Base-by-base conservation (phyloP, 2,329 filamentous ascomycete genomes). In the Trichoderma aggressivum region DNA sequence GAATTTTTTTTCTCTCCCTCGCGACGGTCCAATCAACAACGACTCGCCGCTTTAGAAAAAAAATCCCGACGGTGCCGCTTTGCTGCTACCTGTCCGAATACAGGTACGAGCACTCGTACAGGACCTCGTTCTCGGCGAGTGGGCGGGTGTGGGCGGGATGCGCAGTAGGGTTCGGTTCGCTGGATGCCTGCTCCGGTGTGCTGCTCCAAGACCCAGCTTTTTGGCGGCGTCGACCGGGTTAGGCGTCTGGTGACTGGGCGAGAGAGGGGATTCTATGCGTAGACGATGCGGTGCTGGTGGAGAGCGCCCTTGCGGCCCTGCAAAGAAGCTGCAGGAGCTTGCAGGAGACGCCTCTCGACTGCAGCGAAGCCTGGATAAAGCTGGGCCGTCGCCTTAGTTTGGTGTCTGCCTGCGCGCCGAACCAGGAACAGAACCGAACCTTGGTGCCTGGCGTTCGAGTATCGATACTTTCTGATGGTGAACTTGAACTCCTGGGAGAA, bases 301-400 rank as follows among this genome's bases (percentile, higher is more conserved):
- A 69, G 63, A 58, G 58, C 10, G 32, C 60, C 43, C 61, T 58
- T 36, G 59, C n/a, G 24, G 61, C 53, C 64, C 70, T 72, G 70
- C 64, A 61, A 47, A 64, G 65, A 59, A 32, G 70, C 70, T 71
- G 65, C 70, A 69, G 70, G 26, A 64, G 70, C 60, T 62, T 64
- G 70, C 70, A 69, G 70, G 59, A 69, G n/a, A 66, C 55, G 32
- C 34, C 28, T 56, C 26, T 58, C 59, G 21, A 32, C 34, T 11
- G 53, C 36, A 43, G 53, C 36, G 30, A 30, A 30, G 53, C 50
- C 11, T 50, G n/a, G 36, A 21, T 61, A n/a, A 28, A 36, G 55
- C 66, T 39, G 24, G 34, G 63, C 53, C 63, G 63, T 56, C 21
- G 50, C 7, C 50, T 26, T n/a, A 21, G 21, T 30, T 59, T 30